These are phyloP conservation scores for Cryptococcus sp. DNA, from an alignment of 1,284 basidiomycete species.

Conservation along the genomic window DNA sequence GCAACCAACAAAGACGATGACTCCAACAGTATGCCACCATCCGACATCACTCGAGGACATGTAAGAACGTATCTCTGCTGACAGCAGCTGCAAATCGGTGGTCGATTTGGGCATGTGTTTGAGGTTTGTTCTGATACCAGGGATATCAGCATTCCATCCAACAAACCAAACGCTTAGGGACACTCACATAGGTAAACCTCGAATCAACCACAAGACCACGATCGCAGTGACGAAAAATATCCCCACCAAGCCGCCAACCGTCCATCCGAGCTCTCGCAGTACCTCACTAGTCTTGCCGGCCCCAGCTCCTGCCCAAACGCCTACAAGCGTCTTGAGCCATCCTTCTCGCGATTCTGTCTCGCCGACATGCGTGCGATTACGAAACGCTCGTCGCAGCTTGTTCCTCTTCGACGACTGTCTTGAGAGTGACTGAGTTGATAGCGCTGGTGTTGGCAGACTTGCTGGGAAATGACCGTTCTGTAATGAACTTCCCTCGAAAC, in stretches of 20 bases:
- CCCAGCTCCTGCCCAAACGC: constrained; percentile 18
- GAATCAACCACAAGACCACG: constrained; percentile 43
- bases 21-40: constrained; percentile 61
- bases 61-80: constrained; percentile 50
- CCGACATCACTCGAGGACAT: constrained; percentile 47
- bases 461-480: constrained; percentile 3
- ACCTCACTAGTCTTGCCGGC: constrained; percentile 48
- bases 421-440: constrained; percentile 46
- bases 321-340: constrained; percentile 21
- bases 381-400: constrained; percentile 13
- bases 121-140: constrained; percentile 37
- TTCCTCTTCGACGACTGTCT: constrained; percentile 15
- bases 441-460: constrained; percentile 49
- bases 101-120: constrained; percentile 51
- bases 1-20: constrained; percentile 76
- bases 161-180: neutral
- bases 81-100: constrained; percentile 52
- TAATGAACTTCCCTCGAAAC: constrained; percentile 18
- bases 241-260: constrained; percentile 42
- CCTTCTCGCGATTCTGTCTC: constrained; percentile 10
- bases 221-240: constrained; percentile 47
- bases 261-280: constrained; percentile 50
- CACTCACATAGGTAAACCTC: constrained; percentile 52
- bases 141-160: neutral
- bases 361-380: neutral